Evolutionary conservation across 2,329 filamentous ascomycete genomes (phyloP).

Genomic region (Colletotrichum tamarilloi): DNA sequence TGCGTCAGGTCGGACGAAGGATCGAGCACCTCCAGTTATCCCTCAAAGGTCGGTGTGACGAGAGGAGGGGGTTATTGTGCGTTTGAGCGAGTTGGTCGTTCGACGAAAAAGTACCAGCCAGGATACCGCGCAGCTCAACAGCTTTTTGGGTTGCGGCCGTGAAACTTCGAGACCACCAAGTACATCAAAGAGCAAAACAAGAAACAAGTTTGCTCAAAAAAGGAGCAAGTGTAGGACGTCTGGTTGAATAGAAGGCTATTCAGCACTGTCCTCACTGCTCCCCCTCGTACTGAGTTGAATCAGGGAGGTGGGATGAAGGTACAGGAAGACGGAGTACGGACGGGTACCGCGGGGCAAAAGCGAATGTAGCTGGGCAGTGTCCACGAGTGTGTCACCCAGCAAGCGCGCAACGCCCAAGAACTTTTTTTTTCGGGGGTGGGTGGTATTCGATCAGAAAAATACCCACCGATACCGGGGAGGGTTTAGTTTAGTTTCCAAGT

Average conservation of each 20-base stretch:
- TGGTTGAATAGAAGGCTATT: slow-evolving; percentile 35
- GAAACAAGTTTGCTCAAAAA: slow-evolving; percentile 1
- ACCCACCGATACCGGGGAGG: slow-evolving; percentile 32
- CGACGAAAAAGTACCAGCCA: background rate
- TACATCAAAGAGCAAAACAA: slow-evolving; percentile 1
- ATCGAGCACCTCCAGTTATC: background rate
- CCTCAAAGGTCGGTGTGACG: slow-evolving; percentile 18
- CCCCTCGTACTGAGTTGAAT: slow-evolving; percentile 34
- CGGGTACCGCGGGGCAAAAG: slow-evolving; percentile 30
- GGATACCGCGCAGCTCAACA: slow-evolving; percentile 19
- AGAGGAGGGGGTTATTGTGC: background rate
- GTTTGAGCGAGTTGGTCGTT: background rate
- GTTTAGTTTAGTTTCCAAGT: background rate
- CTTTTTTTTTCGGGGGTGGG: slow-evolving; percentile 9
- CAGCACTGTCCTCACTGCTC: slow-evolving; percentile 37
- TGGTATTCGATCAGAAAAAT: background rate
- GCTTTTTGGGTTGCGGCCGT: slow-evolving; percentile 12
- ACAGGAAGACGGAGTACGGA: background rate
- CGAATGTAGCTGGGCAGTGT: slow-evolving; percentile 17
- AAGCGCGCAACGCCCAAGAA: background rate
- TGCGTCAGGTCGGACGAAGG: background rate
- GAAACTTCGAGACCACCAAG: background rate
- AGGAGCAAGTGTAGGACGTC: slow-evolving; percentile 34
- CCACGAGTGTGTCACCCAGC: slow-evolving; percentile 10
- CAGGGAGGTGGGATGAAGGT: slow-evolving; percentile 31